Percentiles rank a stretch among this genome's conserved stretches.
phyloP scores from a whole-genome alignment of 2,329 filamentous ascomycete genomes.

The Alternaria novae-zelandiae region DNA sequence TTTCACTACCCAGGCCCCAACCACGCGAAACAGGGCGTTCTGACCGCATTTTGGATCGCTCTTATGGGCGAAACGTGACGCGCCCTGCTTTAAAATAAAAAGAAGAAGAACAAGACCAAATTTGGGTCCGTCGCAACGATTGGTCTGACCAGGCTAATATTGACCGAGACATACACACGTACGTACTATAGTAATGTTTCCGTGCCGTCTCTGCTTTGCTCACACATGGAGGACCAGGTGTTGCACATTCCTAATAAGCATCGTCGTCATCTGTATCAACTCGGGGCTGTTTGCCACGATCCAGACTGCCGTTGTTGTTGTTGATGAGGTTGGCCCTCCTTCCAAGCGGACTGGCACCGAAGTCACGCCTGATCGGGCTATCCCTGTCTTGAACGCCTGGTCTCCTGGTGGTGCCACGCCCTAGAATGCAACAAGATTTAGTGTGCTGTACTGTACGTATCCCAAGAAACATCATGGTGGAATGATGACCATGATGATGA shows the following conservation, averaged over 20 bases:
- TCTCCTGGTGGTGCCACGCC: not conserved
- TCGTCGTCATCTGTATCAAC: constrained; percentile 27
- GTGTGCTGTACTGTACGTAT: not conserved
- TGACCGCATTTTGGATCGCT: not conserved
- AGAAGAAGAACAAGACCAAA: not conserved
- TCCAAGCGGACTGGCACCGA: not conserved
- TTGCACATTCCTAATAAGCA: constrained; percentile 4
- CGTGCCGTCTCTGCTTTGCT: constrained; percentile 1
- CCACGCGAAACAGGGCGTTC: constrained; percentile 1
- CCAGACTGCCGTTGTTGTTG: not conserved
- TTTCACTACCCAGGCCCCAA: not conserved
- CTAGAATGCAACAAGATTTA: not conserved
- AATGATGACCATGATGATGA: not conserved
- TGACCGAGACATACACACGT: not conserved
- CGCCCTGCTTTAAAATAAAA: not conserved
- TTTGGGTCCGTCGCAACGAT: not conserved
- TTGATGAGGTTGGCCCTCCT: not conserved
- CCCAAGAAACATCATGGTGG: not conserved
- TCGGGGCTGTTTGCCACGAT: constrained; percentile 16
- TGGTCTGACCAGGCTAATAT: constrained; percentile 1
- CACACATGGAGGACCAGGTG: not conserved
- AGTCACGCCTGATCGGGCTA: not conserved
- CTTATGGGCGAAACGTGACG: constrained; percentile 5
- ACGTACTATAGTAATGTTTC: not conserved
- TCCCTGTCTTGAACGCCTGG: constrained; percentile 2